These are phyloP conservation scores for Zea luxurians DNA, from an alignment of 176 grass and related monocot species.

Conservation along the genomic window DNA sequence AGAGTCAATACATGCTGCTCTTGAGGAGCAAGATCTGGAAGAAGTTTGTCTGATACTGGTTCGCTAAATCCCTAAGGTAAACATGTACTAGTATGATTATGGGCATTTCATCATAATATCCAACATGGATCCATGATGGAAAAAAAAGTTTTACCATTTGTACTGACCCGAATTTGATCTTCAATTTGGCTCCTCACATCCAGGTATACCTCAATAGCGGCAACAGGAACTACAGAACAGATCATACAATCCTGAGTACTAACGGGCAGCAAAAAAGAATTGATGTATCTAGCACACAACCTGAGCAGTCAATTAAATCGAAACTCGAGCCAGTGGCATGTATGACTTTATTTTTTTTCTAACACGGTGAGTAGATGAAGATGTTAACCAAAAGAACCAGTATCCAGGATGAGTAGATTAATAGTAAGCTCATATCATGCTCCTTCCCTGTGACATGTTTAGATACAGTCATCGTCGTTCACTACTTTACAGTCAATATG, in stretches of 20 bases:
- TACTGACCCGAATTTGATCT: conserved; percentile 82
- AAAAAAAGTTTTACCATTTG: conserved; percentile 21
- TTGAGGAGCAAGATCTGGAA: conserved; percentile 88
- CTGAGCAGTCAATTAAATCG: not conserved
- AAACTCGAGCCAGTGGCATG: not conserved
- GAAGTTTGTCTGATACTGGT: conserved; percentile 97
- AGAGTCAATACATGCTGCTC: conserved; percentile 92
- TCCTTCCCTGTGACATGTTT: not conserved
- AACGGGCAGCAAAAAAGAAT: conserved; percentile 13
- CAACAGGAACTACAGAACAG: conserved; percentile 62
- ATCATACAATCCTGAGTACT: conserved; percentile 23
- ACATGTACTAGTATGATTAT: conserved; percentile 22
- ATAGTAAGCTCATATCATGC: not conserved
- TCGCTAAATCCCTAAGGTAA: conserved; percentile 81
- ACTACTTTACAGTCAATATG: conserved; percentile 12
- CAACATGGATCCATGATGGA: conserved; percentile 18
- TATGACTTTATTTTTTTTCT: not conserved
- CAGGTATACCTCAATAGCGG: conserved; percentile 67
- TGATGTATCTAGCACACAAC: conserved; percentile 18
- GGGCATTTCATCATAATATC: conserved; percentile 30
- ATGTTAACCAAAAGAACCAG: not conserved
- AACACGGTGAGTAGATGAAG: not conserved
- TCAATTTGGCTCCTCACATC: conserved; percentile 79
- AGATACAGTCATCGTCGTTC: conserved; percentile 20
- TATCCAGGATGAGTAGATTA: conserved; percentile 6